phyloP scores from a whole-genome alignment of 148 eudicot genomes.

The Euryodendron excelsum region DNA sequence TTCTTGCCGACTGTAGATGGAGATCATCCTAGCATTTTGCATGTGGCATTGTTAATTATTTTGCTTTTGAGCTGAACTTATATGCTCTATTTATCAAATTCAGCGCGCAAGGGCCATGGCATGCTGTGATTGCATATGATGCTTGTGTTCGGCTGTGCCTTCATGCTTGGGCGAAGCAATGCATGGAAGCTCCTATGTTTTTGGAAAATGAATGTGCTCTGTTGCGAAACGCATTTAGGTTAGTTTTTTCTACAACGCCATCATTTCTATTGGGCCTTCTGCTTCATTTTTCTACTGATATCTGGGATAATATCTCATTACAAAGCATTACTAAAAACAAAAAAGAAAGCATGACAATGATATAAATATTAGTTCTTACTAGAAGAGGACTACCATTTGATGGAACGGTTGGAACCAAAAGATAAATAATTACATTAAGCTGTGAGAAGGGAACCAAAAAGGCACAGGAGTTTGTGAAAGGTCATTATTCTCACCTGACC shows the following conservation, averaged over 20 bases:
- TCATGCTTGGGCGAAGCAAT: conserved; percentile 95
- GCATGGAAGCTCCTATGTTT: conserved; percentile 89
- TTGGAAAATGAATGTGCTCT: conserved; percentile 87
- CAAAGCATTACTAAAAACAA: neutral
- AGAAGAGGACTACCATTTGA: neutral
- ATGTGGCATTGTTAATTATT: neutral
- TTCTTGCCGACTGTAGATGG: conserved; percentile 9
- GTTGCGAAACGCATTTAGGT: conserved; percentile 80
- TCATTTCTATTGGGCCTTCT: neutral
- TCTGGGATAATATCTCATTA: neutral
- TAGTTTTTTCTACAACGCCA: conserved; percentile 22
- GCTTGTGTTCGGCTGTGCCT: conserved; percentile 96
- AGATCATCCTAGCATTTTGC: neutral
- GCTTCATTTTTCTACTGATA: neutral
- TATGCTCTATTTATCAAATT: conserved; percentile 13
- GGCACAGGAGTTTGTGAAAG: neutral
- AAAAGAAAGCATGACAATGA: neutral
- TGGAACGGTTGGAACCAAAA: neutral
- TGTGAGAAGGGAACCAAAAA: neutral
- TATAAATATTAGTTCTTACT: neutral
- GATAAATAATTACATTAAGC: neutral
- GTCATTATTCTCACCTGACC: no score
- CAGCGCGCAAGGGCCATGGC: conserved; percentile 95
- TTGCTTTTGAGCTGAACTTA: neutral
- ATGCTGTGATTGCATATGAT: conserved; percentile 81